These are phyloP conservation scores for Shiraia sp. DNA, from an alignment of 2,329 filamentous ascomycete genomes.

Conservation along the genomic window DNA sequence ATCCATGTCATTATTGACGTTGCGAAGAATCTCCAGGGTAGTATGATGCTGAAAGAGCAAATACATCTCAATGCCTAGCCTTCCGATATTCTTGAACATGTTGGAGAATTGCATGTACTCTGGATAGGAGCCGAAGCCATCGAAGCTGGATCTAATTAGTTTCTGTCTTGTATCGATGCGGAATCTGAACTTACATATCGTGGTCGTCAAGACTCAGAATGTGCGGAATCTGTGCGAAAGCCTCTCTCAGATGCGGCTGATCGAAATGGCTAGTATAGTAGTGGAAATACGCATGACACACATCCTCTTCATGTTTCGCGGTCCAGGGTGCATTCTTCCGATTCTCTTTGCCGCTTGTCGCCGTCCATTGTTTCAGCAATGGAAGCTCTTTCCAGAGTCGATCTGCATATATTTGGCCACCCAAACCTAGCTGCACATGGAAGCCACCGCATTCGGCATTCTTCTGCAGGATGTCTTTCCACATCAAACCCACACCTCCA, in stretches of 20 bases:
- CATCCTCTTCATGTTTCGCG: conserved; percentile 91
- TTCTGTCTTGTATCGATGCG: too few relatives aligned
- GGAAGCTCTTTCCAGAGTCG: conserved; percentile 95
- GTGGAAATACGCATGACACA: conserved; percentile 95
- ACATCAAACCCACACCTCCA: conserved; percentile 93
- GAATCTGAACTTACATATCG: conserved; percentile 76
- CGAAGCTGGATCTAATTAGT: conserved; percentile 66
- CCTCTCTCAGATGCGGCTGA: conserved; percentile 90
- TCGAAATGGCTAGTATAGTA: conserved; percentile 99
- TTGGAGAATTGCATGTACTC: conserved; percentile 98
- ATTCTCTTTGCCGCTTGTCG: conserved; percentile 89
- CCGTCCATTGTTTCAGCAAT: conserved; percentile 90
- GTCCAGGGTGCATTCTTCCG: conserved; percentile 91
- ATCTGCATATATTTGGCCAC: conserved; percentile 95
- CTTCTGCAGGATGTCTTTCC: conserved; percentile 98
- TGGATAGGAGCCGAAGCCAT: conserved; percentile 95
- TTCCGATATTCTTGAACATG: conserved; percentile 97
- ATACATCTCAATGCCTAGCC: conserved; percentile 96
- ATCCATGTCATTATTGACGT: conserved; percentile 84
- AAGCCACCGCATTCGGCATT: conserved; percentile 96
- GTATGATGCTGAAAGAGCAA: conserved; percentile 98
- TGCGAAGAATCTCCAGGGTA: conserved; percentile 87
- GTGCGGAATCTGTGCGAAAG: conserved; percentile 96
- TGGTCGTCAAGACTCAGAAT: conserved; percentile 93
- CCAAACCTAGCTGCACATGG: conserved; percentile 88